Evolutionary conservation across 1,284 basidiomycete species (phyloP).

Genomic region (Apiotrichum gamsii): DNA sequence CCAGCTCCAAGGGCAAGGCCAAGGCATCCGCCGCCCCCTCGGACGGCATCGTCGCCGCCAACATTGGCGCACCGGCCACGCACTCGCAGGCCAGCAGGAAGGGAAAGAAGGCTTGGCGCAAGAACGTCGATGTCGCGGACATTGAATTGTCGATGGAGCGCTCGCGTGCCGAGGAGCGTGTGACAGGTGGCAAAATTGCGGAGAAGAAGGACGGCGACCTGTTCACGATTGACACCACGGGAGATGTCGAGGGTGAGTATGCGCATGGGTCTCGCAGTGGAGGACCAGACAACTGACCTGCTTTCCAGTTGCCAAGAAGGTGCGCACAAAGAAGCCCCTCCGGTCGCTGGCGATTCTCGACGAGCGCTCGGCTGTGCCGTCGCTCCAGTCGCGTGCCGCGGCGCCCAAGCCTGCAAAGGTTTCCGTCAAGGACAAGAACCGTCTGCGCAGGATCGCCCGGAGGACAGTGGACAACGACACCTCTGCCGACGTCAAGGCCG

Average conservation of each 20-base stretch:
- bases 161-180: conserved; percentile 66
- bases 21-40: conserved; percentile 16
- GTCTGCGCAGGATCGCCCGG: conserved; percentile 67
- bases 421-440: conserved; percentile 60
- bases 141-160: conserved; percentile 70
- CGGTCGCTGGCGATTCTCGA: conserved; percentile 75
- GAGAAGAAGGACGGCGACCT: conserved; percentile 56
- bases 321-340: conserved; percentile 52
- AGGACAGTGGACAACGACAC: conserved; percentile 55
- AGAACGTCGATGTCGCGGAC: conserved; percentile 74
- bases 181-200: conserved; percentile 55
- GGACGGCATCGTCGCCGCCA: conserved; percentile 19
- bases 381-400: conserved; percentile 56
- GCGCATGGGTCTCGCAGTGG: no score
- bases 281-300: no score
- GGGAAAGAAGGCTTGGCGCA: conserved; percentile 86
- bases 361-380: conserved; percentile 77
- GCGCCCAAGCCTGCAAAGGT: conserved; percentile 39
- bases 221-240: conserved; percentile 70
- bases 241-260: conserved; percentile 66
- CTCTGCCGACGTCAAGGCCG: conserved; percentile 6
- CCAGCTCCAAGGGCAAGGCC: conserved; percentile 5
- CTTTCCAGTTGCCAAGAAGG: conserved; percentile 27
- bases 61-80: conserved; percentile 58
- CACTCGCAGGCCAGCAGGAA: conserved; percentile 70